Evolutionary conservation across 2,329 filamentous ascomycete species (phyloP), one percentile per base, ranked within the genome.

Genomic region (Sporothrix pseudoabietina): DNA sequence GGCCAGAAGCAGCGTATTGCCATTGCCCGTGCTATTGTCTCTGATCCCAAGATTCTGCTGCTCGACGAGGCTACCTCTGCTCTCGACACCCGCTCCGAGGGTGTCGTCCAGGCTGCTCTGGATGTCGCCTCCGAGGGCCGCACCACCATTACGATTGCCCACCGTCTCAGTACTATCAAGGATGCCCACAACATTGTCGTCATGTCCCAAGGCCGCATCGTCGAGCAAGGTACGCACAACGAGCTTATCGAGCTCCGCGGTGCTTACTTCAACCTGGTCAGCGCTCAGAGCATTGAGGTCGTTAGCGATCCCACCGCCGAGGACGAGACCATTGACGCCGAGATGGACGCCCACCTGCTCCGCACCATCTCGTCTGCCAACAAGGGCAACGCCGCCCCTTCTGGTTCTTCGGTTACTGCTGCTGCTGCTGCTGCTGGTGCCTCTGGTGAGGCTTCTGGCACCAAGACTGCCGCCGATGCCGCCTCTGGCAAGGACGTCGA

Each of bases 1-100:
- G 96, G 96, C 49, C 96, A 99, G 82, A 97, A 98, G 82, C 96
- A 98, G 82, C 93, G 96, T 77, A 97, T 98, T 79, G 94, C 95
- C 14, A 98, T 98, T 81, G 94, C 95, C 8, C 88, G 94, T 78
- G 94, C 94, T 54, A 89, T 98, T 73, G 93, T 98, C 41, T 95
- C 92, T 22, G 92, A 98, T 78, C 95, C 95, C 0, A 97, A 94
- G 83, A 91, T 99, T 78, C 86, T 99, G 0, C 87, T 99, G 0
- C 90, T 99, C 5, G 96, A 99, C 77, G 96, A 99, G 81, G 96
- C 96, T 5, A 99, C 96, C 0, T 96, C 92, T 52, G 94, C 94
- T 4, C 87, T 99, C 0, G 96, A 99, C 79, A 97, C 95, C 30
- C 95, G 96, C 79, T 97, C 94, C 0, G 96, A 99, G 83, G 94